Conservation (phyloP, 495 filamentous ascomycete species). For the Oidiodendron maius region DNA sequence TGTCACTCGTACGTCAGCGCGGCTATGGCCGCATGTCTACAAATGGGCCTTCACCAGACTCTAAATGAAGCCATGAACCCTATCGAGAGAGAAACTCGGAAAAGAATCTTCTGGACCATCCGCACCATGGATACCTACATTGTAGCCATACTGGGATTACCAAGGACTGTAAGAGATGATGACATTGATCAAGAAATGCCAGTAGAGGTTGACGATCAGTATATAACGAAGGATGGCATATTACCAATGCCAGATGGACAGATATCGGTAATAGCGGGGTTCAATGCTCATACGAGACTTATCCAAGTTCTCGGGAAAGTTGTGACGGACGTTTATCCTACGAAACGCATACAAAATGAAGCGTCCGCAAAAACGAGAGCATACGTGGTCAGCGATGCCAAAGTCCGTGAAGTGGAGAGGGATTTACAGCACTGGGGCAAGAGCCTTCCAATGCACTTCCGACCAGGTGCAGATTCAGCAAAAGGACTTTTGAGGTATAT, state of each 20-base stretch:
- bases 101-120: slow-evolving; percentile 68
- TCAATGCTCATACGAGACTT: slow-evolving; percentile 62
- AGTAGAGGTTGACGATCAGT: slow-evolving; percentile 61
- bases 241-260: slow-evolving; percentile 50
- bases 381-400: slow-evolving; percentile 65
- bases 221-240: slow-evolving; percentile 58
- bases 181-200: slow-evolving; percentile 73
- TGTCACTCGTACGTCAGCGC: slow-evolving; percentile 72
- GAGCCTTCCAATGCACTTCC: slow-evolving; percentile 53
- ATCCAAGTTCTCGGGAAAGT: slow-evolving; percentile 61
- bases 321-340: slow-evolving; percentile 66
- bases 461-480: slow-evolving; percentile 55
- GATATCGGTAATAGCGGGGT: slow-evolving; percentile 56
- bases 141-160: slow-evolving; percentile 62
- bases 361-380: slow-evolving; percentile 18
- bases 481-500: slow-evolving; percentile 54
- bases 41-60: slow-evolving; percentile 65
- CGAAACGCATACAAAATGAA: slow-evolving; percentile 53
- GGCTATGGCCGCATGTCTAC: slow-evolving; percentile 59
- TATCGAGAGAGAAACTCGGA: slow-evolving; percentile 61
- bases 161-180: slow-evolving; percentile 61
- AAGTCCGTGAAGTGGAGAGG: slow-evolving; percentile 66
- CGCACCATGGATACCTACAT: slow-evolving; percentile 74
- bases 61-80: slow-evolving; percentile 51
- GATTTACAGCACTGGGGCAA: slow-evolving; percentile 68